phyloP scores from a whole-genome alignment of 805 yeast genomes.

The Teunomyces kruisii region DNA sequence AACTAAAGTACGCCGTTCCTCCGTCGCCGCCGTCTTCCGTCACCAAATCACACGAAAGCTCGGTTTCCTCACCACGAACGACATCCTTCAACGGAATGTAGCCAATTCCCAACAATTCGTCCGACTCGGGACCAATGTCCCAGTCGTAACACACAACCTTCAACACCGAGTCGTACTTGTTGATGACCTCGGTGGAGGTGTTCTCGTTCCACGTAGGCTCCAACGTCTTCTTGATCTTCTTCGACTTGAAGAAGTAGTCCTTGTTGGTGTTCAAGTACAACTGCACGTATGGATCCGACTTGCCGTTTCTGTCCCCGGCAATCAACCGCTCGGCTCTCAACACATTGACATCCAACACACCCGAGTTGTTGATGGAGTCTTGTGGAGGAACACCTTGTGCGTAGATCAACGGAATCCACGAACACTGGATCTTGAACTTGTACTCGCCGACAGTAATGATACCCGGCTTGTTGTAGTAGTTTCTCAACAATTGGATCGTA shows the following conservation, averaged over 20 bases:
- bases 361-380: constrained; percentile 76
- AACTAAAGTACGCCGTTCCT: constrained; percentile 62
- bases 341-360: constrained; percentile 62
- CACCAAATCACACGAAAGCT: constrained; percentile 44
- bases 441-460: constrained; percentile 52
- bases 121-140: constrained; percentile 88
- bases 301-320: constrained; percentile 89
- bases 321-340: constrained; percentile 66
- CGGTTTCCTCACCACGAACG: constrained; percentile 45
- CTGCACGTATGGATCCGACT: constrained; percentile 87
- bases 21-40: constrained; percentile 53
- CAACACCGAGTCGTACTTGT: constrained; percentile 61
- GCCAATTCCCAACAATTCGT: constrained; percentile 77
- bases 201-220: constrained; percentile 88
- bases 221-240: constrained; percentile 80
- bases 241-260: constrained; percentile 65
- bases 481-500: constrained; percentile 61
- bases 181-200: constrained; percentile 53
- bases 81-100: constrained; percentile 56
- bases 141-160: constrained; percentile 72
- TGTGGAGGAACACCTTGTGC: constrained; percentile 61
- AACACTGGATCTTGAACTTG: constrained; percentile 56
- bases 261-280: constrained; percentile 64
- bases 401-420: constrained; percentile 75
- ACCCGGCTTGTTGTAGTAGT: constrained; percentile 63